These are phyloP conservation scores for Prunus campanulata DNA, from an alignment of 306 rosid genomes.

Conservation along the genomic window DNA sequence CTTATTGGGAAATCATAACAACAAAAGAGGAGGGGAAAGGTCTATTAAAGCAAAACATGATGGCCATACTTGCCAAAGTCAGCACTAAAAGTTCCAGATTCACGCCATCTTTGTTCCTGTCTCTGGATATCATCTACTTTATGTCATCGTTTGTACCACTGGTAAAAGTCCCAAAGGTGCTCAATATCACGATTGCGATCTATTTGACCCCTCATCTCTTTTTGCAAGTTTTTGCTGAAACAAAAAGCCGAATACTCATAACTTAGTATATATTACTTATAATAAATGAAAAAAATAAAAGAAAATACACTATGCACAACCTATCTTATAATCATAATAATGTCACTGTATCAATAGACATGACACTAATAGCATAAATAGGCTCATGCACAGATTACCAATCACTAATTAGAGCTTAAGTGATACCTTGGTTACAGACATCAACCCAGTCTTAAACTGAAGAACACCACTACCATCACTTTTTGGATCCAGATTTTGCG, in stretches of 20 bases:
- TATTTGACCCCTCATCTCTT: slow-evolving; percentile 70
- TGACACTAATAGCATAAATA: not conserved
- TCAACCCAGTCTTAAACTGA: slow-evolving; percentile 93
- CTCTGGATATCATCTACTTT: slow-evolving; percentile 78
- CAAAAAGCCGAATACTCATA: slow-evolving; percentile 23
- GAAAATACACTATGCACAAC: not conserved
- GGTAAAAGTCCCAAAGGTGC: slow-evolving; percentile 81
- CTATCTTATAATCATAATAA: not conserved
- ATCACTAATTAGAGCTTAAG: slow-evolving; percentile 1
- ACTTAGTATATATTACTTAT: not conserved
- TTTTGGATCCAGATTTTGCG: slow-evolving; percentile 85
- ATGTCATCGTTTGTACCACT: slow-evolving; percentile 58
- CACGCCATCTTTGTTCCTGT: slow-evolving; percentile 73
- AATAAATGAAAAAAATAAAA: not conserved
- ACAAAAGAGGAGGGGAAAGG: not conserved
- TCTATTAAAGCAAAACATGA: slow-evolving; percentile 1
- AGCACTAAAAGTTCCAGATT: slow-evolving; percentile 80
- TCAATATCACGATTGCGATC: slow-evolving; percentile 85
- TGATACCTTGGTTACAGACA: slow-evolving; percentile 88
- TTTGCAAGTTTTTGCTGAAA: slow-evolving; percentile 82
- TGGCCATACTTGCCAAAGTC: slow-evolving; percentile 75
- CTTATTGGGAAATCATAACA: not conserved
- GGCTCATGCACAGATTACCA: slow-evolving; percentile 7
- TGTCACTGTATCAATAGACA: not conserved
- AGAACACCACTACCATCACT: slow-evolving; percentile 92